These are phyloP conservation scores for Rubus idaeus DNA, from an alignment of 306 rosid species.

Conservation along the genomic window DNA sequence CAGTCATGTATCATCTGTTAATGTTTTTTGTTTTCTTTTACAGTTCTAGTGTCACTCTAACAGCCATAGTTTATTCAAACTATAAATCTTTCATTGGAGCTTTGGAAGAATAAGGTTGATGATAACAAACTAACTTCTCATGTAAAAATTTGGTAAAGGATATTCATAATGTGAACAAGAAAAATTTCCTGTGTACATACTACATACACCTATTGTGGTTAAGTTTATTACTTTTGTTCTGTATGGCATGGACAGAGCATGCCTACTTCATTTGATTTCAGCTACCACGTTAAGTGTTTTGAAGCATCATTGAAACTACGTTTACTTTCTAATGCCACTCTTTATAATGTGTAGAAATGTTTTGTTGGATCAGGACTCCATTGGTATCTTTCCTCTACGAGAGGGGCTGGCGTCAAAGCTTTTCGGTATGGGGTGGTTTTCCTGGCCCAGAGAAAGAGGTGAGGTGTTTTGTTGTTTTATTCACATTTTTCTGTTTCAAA, in stretches of 20 bases:
- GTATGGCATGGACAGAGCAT: neutral
- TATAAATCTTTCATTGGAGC: neutral
- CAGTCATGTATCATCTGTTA: neutral
- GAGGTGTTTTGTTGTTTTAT: slow-evolving; percentile 12
- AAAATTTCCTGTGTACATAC: neutral
- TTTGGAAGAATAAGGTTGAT: neutral
- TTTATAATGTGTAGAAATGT: slow-evolving; percentile 18
- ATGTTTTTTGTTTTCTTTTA: neutral
- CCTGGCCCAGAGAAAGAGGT: slow-evolving; percentile 98
- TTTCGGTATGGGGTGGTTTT: slow-evolving; percentile 64
- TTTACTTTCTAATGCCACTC: slow-evolving; percentile 4
- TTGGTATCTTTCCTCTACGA: slow-evolving; percentile 81
- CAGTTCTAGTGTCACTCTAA: neutral
- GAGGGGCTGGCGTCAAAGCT: slow-evolving; percentile 97
- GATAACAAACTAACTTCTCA: neutral
- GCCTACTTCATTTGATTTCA: neutral
- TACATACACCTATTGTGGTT: neutral
- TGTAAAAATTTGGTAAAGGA: neutral
- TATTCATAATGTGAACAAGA: neutral
- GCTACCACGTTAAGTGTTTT: neutral
- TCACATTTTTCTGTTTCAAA: neutral
- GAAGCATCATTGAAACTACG: neutral
- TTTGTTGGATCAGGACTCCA: slow-evolving; percentile 63
- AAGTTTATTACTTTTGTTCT: neutral
- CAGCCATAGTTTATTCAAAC: neutral